These are phyloP conservation scores for Paecilomyces sp. DNA, from an alignment of 2,329 filamentous ascomycete species.

Conservation along the genomic window DNA sequence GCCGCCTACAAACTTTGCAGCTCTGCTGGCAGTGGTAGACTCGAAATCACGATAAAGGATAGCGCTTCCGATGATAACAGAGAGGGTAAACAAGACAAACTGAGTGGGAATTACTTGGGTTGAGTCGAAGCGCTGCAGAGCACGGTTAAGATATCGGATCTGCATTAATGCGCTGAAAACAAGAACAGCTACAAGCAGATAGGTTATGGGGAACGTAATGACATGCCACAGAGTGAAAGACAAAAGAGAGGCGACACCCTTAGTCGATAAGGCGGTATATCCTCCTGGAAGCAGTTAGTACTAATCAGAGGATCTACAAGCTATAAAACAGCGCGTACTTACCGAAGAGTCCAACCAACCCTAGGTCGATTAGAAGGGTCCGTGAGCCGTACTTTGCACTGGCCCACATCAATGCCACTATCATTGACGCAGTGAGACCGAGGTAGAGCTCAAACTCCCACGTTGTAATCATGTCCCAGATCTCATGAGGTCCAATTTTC, in stretches of 20 bases:
- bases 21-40: constrained; percentile 64
- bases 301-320: constrained; percentile 8
- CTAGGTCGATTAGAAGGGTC: constrained; percentile 85
- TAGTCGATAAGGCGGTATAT: constrained; percentile 94
- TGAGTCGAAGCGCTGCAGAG: constrained; percentile 87
- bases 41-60: constrained; percentile 94
- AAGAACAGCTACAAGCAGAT: constrained; percentile 72
- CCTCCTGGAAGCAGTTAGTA: constrained; percentile 53
- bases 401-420: constrained; percentile 69
- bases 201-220: constrained; percentile 87
- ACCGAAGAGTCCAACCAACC: constrained; percentile 90
- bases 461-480: constrained; percentile 80
- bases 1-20: constrained; percentile 79
- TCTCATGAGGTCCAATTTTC: constrained; percentile 82
- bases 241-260: constrained; percentile 90
- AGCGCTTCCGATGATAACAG: constrained; percentile 89
- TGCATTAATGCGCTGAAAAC: constrained; percentile 87
- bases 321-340: constrained; percentile 25
- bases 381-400: constrained; percentile 78
- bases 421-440: constrained; percentile 65
- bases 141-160: constrained; percentile 90
- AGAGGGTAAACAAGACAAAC: constrained; percentile 93
- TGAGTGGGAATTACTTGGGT: constrained; percentile 97
- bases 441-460: constrained; percentile 90
- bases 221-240: constrained; percentile 84